Evolutionary conservation across 2,329 filamentous ascomycete genomes (phyloP), one percentile per base, ranked within the genome.

Genomic region (Aureobasidium namibiae): DNA sequence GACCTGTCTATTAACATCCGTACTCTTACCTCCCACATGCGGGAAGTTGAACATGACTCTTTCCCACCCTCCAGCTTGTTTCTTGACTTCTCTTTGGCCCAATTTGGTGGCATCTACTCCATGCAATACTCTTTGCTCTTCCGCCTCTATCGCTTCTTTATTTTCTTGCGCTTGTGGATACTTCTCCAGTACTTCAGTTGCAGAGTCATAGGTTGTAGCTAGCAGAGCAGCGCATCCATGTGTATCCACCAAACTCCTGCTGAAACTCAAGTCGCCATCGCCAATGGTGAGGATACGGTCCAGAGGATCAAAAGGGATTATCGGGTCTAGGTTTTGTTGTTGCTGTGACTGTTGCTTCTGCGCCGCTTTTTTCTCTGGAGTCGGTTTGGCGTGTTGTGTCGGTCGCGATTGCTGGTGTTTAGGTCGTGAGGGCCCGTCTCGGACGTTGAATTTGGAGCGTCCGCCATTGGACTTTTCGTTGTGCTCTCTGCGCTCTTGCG

Each of bases 31-130:
- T 63, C 94, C 94, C 3, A 95, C 88, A 76, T 99, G 94, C 36
- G 94, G 94, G 73, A 99, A 99, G 78, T 96, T 96, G 83, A 97
- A 99, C 65, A 92, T 80, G 63, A 97, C 86, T 60, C 84, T 82
- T 72, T 95, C 86, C 79, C 88, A 92, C 4, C 77, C 73, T 60
- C 65, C 67, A 7, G 41, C 42, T 7, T 72, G 73, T 24, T 72
- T 75, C 48, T 74, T 76, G 41, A 80, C 67, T 21, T 75, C 68
- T 62, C 77, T 80, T 45, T 68, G 61, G 16, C 62, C 60, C 69
- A 87, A 79, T 65, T 81, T 87, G 44, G 80, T 84, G 1, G 86
- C 89, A 72, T 92, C 88, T 63, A 91, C 76, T 57, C 74, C 74
- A 75, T 84, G 88, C 36, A 83, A 70, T 1, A 90, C 75, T 33